Evolutionary conservation across 441 rosid genomes (phyloP), one percentile per base, ranked within the genome.

Genomic region (Gossypium gossypioides): DNA sequence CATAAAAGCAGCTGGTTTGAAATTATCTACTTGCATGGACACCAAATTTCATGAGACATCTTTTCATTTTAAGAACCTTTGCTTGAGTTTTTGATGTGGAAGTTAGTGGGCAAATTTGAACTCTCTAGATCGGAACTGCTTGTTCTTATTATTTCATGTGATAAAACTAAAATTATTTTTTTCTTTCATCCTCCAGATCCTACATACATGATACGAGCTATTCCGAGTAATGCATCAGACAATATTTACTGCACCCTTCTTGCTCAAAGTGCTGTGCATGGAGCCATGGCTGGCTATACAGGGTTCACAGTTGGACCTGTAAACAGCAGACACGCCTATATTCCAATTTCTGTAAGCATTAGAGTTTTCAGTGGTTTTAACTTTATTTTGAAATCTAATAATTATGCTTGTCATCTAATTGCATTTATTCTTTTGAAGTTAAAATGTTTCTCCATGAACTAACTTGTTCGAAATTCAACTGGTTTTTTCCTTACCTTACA

Each of bases 251-350:
- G 93, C 84, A 88, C 91, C 75, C 91, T 88, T 77, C 91, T 88
- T 50, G 93, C 93, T 48, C 93, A 87, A 24, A 86, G 86, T 81
- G 88, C 93, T 0, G 89, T 89, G 73, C 91, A 89, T 81, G 91
- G 93, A 77, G 93, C 91, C 81, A 89, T 89, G 93, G 91, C 93
- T 63, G 93, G 93, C 73, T 40, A 76, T 82, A 82, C 91, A 3
- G 93, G 91, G 71, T 89, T 89, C 81, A 87, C 91, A 0, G 90
- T 89, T 24, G 94, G 94, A 56, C 94, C 90, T 50, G 93, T 89
- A 58, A 89, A 89, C 76, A 82, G 91, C 80, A 86, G 80, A 76
- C 93, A 89, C 67, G 90, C 91, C 58, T 87, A 87, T 74, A 89
- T 89, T 68, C 93, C 91, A 58, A 87, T 89, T 32, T 74, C 84